Percentiles rank a stretch among this genome's conserved stretches.
Conservation (phyloP, 305 asterid species). For the Stenogyne calaminthoides region DNA sequence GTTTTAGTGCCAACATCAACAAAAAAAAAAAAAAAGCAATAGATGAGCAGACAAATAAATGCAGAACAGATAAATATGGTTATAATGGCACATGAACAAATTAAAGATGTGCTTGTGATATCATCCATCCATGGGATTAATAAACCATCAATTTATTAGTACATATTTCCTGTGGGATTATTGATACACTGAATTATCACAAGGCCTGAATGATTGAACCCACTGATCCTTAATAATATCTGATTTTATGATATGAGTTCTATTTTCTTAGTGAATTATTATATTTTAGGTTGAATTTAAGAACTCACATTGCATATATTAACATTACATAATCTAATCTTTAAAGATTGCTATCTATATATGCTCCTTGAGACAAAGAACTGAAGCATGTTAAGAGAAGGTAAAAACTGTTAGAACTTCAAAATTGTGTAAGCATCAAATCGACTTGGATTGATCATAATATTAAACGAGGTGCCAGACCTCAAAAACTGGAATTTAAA, state of each 20-base stretch:
- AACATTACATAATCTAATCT: neutral
- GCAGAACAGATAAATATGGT: constrained; percentile 1
- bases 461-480: constrained; percentile 18
- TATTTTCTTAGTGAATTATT: neutral
- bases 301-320: constrained; percentile 3
- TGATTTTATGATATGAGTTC: neutral
- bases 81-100: neutral
- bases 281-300: neutral
- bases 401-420: constrained; percentile 5
- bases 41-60: neutral
- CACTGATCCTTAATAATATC: neutral
- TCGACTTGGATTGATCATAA: constrained; percentile 4
- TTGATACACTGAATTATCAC: neutral
- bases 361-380: neutral
- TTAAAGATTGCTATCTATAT: constrained; percentile 4
- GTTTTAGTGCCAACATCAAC: neutral
- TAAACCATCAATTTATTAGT: neutral
- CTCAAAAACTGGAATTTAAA: neutral
- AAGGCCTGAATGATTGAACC: neutral
- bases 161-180: neutral
- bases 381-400: constrained; percentile 4
- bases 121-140: constrained; percentile 2
- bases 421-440: constrained; percentile 2
- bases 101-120: neutral
- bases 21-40: neutral